A percentile compares a stretch with the other conserved stretches of the same genome.
phyloP scores from a whole-genome alignment of 352 stramenopile genomes.

The Phytophthora sojae region DNA sequence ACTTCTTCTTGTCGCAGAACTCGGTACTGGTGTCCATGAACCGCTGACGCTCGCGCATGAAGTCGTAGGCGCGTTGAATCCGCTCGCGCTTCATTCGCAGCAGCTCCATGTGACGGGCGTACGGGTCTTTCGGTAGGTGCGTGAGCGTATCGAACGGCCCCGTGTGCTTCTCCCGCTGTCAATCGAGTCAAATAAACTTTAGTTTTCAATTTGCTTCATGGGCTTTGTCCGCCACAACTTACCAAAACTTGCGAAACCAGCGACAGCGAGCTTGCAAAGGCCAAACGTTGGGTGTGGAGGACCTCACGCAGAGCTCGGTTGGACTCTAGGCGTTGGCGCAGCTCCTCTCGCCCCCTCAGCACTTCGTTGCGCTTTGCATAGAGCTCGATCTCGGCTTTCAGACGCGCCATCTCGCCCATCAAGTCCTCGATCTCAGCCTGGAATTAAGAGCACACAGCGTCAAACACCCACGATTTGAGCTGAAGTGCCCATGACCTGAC shows the following conservation, averaged over 20 bases:
- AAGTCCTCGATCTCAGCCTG: constrained; percentile 33
- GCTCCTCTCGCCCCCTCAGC: constrained; percentile 17
- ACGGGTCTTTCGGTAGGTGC: constrained; percentile 18
- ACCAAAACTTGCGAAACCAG: constrained; percentile 32
- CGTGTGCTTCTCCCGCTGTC: constrained; percentile 30
- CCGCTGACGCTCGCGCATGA: constrained; percentile 34
- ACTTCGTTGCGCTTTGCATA: constrained; percentile 15
- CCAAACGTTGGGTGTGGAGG: constrained; percentile 30
- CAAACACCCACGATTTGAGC: background rate
- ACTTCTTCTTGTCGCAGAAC: constrained; percentile 50
- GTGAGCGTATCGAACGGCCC: constrained; percentile 35
- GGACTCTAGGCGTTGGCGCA: constrained; percentile 18
- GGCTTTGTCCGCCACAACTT: background rate
- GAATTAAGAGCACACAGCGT: background rate
- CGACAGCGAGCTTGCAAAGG: constrained; percentile 31
- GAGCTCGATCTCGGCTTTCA: constrained; percentile 22
- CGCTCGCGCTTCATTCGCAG: constrained; percentile 37
- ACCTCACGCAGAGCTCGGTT: constrained; percentile 26
- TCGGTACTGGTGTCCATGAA: constrained; percentile 35
- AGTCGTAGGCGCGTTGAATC: constrained; percentile 34
- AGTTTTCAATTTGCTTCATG: background rate
- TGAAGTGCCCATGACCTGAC: background rate
- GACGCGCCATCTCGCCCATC: constrained; percentile 20
- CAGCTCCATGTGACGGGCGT: constrained; percentile 13
- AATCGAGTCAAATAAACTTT: background rate